Conservation (phyloP, 164 flowering plant species). For the Chimonanthus praecox region DNA sequence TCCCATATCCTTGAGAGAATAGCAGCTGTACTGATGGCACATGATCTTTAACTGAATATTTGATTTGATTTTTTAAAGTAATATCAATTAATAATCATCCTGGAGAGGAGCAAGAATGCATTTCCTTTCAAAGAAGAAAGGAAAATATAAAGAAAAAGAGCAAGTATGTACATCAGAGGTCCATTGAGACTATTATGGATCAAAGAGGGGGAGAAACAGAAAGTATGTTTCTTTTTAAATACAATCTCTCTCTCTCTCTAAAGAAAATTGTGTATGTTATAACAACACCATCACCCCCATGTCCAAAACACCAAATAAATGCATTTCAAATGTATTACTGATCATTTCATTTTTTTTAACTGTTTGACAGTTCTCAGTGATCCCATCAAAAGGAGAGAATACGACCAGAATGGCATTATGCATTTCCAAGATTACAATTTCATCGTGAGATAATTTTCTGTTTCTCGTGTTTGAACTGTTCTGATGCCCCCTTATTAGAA, state of each 20-base stretch:
- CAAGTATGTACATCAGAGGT: too few species aligned
- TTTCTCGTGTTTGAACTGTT: not conserved
- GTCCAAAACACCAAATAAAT: not conserved
- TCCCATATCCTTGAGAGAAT: too few species aligned
- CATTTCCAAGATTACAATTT: constrained; percentile 48
- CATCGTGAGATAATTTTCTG: constrained; percentile 33
- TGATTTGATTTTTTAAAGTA: too few species aligned
- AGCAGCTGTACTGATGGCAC: too few species aligned
- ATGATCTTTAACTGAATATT: too few species aligned
- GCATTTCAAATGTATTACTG: not conserved
- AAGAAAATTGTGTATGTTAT: too few species aligned
- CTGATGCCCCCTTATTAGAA: not conserved
- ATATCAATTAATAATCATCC: too few species aligned
- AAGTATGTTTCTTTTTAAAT: not conserved
- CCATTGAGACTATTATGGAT: too few species aligned
- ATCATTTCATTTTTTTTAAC: not conserved
- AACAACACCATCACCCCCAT: not conserved
- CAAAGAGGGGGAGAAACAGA: not conserved
- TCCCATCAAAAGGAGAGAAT: constrained; percentile 69
- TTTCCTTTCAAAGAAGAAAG: too few species aligned
- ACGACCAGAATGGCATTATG: constrained; percentile 58
- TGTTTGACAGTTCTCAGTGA: constrained; percentile 67
- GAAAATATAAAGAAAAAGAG: too few species aligned
- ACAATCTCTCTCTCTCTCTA: not conserved
- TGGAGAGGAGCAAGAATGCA: too few species aligned